Evolutionary conservation across 805 yeast species (phyloP).

Genomic region (Kluyveromyces siamensis): DNA sequence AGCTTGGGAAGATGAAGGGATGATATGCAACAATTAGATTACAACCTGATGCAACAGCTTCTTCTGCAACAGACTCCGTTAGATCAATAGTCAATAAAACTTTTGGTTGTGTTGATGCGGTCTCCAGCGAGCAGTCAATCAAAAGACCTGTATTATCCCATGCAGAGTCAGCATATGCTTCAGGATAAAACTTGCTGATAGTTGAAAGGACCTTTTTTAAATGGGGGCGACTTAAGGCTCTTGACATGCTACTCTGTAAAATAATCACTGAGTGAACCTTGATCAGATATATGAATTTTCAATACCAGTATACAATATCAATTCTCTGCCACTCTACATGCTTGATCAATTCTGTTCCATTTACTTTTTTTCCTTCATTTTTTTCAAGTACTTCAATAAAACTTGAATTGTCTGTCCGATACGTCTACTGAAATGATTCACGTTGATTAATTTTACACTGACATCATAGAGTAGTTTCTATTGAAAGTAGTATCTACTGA

Average conservation of each 20-base stretch:
- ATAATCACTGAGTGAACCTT: background rate
- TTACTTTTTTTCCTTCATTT: no score
- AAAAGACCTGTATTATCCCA: conserved; percentile 97
- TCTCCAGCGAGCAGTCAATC: conserved; percentile 51
- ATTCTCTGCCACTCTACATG: no score
- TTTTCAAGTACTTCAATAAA: no score
- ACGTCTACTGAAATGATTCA: no score
- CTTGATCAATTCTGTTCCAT: no score
- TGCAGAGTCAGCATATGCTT: conserved; percentile 66
- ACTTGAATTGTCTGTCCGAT: no score
- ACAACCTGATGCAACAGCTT: conserved; percentile 53
- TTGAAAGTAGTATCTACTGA: background rate
- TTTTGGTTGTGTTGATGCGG: conserved; percentile 13
- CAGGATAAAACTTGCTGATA: conserved; percentile 74
- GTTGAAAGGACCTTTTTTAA: conserved; percentile 39
- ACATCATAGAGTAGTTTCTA: no score
- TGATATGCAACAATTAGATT: conserved; percentile 77
- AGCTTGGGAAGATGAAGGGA: conserved; percentile 87
- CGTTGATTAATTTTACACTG: no score
- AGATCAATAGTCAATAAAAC: conserved; percentile 74
- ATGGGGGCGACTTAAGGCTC: conserved; percentile 18
- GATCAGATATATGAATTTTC: no score
- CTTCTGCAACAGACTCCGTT: conserved; percentile 75
- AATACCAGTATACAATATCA: no score
- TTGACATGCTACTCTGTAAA: conserved; percentile 10